These are phyloP conservation scores for Ceratobasidium sp. DNA, from an alignment of 1,284 basidiomycete species.

Conservation along the genomic window DNA sequence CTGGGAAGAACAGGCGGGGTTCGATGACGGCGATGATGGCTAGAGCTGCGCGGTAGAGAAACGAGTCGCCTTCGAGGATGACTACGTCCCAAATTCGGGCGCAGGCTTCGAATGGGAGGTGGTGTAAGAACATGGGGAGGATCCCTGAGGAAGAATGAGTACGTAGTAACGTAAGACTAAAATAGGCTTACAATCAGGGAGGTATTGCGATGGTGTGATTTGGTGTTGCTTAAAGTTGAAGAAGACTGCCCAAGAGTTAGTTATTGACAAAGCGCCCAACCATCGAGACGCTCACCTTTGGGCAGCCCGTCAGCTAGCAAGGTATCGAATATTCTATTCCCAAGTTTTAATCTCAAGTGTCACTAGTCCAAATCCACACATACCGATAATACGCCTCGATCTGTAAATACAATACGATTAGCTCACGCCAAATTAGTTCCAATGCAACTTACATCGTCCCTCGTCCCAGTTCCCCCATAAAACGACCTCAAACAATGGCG, in stretches of 20 bases:
- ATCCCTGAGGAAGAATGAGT: constrained; percentile 64
- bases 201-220: constrained; percentile 77
- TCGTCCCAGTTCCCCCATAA: constrained; percentile 70
- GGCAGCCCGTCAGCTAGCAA: constrained; percentile 92
- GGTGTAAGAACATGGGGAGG: constrained; percentile 81
- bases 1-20: constrained; percentile 84
- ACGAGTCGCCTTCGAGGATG: constrained; percentile 84
- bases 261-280: not conserved
- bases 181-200: constrained; percentile 56
- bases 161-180: constrained; percentile 47
- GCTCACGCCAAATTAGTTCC: not conserved
- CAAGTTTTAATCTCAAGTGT: constrained; percentile 37
- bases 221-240: constrained; percentile 95
- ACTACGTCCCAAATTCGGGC: constrained; percentile 91
- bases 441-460: constrained; percentile 74
- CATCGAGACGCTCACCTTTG: constrained; percentile 65
- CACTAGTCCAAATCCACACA: constrained; percentile 55
- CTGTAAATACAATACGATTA: constrained; percentile 52
- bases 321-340: constrained; percentile 85
- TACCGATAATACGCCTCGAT: constrained; percentile 70
- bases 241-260: constrained; percentile 64
- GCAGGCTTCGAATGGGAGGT: constrained; percentile 86
- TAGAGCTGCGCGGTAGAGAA: constrained; percentile 81
- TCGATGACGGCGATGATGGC: constrained; percentile 87
- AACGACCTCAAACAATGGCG: constrained; percentile 86